These are phyloP conservation scores for Boletellus ananas DNA, from an alignment of 768 basidiomycete genomes.

Conservation along the genomic window DNA sequence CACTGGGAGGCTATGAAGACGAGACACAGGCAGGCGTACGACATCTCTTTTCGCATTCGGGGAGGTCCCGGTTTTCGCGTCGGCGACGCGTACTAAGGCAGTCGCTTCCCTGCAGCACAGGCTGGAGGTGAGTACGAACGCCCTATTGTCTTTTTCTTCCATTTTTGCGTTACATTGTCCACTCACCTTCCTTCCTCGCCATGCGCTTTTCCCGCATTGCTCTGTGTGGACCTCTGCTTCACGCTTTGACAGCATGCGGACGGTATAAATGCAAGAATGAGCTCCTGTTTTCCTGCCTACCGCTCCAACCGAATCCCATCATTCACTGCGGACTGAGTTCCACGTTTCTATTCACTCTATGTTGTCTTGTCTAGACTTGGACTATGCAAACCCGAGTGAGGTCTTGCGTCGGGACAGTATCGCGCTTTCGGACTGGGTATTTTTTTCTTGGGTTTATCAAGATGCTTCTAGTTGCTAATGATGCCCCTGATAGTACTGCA, in stretches of 20 bases:
- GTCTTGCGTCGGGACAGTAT: neutral
- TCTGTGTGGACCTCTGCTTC: neutral
- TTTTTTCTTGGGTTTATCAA: neutral
- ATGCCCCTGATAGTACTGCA: conserved; percentile 11
- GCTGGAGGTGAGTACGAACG: conserved; percentile 6
- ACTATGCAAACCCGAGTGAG: neutral
- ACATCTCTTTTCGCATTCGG: too few relatives aligned
- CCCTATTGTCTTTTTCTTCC: conserved; percentile 2
- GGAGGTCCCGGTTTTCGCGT: too few relatives aligned
- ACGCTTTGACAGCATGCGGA: conserved; percentile 13
- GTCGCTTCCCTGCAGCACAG: too few relatives aligned
- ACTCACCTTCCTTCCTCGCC: neutral
- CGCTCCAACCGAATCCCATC: neutral
- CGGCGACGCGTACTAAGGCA: too few relatives aligned
- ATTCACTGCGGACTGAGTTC: neutral
- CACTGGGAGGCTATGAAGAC: too few relatives aligned
- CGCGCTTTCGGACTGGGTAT: conserved; percentile 6
- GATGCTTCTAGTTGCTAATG: neutral
- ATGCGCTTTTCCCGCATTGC: conserved; percentile 1
- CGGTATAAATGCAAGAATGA: conserved; percentile 10
- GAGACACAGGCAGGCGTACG: too few relatives aligned
- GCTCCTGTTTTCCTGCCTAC: neutral
- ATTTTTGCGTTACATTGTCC: neutral
- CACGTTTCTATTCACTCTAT: neutral
- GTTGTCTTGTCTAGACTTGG: neutral